These are phyloP conservation scores for Albizia julibrissin DNA, from an alignment of 306 rosid genomes.

Conservation along the genomic window DNA sequence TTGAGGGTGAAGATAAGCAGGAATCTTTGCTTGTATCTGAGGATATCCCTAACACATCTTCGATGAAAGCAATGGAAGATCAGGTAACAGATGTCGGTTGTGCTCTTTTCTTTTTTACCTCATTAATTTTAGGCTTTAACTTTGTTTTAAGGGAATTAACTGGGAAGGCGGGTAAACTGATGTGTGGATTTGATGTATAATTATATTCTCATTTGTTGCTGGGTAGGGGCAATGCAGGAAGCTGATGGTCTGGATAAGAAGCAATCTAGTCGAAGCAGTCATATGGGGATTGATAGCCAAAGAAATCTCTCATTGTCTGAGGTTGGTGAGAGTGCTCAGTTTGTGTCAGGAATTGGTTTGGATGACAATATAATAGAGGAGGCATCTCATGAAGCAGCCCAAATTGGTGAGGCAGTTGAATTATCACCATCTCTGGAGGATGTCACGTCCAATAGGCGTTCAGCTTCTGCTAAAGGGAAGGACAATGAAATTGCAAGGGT, in stretches of 20 bases:
- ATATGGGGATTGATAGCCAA: slow-evolving; percentile 47
- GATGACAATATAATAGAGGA: slow-evolving; percentile 37
- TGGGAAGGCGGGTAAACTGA: slow-evolving; percentile 40
- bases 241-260: slow-evolving; percentile 57
- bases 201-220: slow-evolving; percentile 82
- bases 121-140: slow-evolving; percentile 27
- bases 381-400: slow-evolving; percentile 40
- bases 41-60: slow-evolving; percentile 43
- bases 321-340: slow-evolving; percentile 38
- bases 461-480: slow-evolving; percentile 39
- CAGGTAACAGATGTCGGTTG: slow-evolving; percentile 95
- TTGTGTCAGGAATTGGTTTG: slow-evolving; percentile 38
- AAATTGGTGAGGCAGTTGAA: slow-evolving; percentile 41
- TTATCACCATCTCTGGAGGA: slow-evolving; percentile 42
- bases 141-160: slow-evolving; percentile 28
- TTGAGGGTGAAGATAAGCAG: slow-evolving; percentile 34
- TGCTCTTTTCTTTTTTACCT: slow-evolving; percentile 51
- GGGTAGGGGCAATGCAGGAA: slow-evolving; percentile 97
- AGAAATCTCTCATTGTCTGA: slow-evolving; percentile 38
- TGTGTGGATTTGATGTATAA: slow-evolving; percentile 57
- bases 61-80: slow-evolving; percentile 65
- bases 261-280: slow-evolving; percentile 43
- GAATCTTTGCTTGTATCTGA: slow-evolving; percentile 34
- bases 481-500: slow-evolving; percentile 39
- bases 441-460: slow-evolving; percentile 37